Evolutionary conservation across 1,284 basidiomycete genomes (phyloP), one percentile per base, ranked within the genome.

Genomic region (Trametes polyzona): DNA sequence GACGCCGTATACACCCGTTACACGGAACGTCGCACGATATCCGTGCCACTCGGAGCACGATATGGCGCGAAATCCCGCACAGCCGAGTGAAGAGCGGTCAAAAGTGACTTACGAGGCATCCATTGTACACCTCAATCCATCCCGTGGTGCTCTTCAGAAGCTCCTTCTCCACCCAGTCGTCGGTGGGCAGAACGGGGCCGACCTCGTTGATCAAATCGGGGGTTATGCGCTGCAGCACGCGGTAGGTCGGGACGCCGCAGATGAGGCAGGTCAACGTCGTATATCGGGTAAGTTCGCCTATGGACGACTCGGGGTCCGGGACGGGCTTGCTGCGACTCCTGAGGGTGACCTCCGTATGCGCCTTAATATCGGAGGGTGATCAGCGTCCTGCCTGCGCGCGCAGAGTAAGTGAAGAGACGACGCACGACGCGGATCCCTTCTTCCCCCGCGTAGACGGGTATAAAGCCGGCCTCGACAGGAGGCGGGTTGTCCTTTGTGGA

Each of bases 81-180:
- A 30, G 26, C 37, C 21, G 16, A 27, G 17, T 8, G 23, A 12
- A 21, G 24, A 21, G 17, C 43, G 47, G n/a, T n/a, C 59, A 42
- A 57, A 49, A 58, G 39, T 52, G 55, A 81, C 89, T 80, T 71
- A 93, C 90, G 72, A 90, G 67, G 67, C 84, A 86, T 47, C 78
- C 78, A 49, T 78, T 79, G 65, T 84, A 79, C 7, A 92, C 80
- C 62, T 92, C 86, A 52, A 93, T 79, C 87, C 87, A 91, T 3
- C 90, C 90, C 50, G 73, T 82, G 26, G 78, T 71, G 61, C 84
- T 87, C 71, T 83, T 83, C 70, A 92, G 76, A 40, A 84, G 74
- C 67, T 90, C 87, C 51, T 82, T 79, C 71, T 92, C 90, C 16
- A 83, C 82, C 86, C 87, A 91, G 43, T 89, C 88, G 52, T 87